Conservation (phyloP, 257 asterid species). For the Penstemon newberryi region DNA sequence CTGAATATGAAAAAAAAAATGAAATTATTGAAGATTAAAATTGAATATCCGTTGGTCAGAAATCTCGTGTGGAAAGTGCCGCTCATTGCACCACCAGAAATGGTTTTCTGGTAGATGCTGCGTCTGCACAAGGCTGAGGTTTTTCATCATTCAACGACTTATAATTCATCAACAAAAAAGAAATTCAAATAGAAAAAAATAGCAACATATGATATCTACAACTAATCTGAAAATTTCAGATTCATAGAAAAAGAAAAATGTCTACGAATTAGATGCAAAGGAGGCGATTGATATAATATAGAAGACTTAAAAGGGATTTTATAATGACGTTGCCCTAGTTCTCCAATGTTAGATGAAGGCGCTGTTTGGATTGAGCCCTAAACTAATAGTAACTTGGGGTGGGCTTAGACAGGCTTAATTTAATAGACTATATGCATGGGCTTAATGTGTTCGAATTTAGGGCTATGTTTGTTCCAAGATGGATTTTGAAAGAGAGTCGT, state of each 20-base stretch:
- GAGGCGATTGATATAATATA: background rate
- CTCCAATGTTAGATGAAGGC: background rate
- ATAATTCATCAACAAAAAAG: background rate
- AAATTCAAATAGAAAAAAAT: background rate
- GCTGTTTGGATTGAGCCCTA: background rate
- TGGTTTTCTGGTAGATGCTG: slow-evolving; percentile 34
- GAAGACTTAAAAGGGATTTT: background rate
- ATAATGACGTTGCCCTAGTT: slow-evolving; percentile 19
- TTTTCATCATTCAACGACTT: slow-evolving; percentile 39
- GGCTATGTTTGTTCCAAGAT: no score
- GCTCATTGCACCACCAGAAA: slow-evolving; percentile 48
- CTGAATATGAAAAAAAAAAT: background rate
- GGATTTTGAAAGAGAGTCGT: no score
- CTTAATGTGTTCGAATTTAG: no score
- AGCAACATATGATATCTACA: background rate
- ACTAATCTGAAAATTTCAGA: background rate
- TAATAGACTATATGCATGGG: no score
- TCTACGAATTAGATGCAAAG: background rate
- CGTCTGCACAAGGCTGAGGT: slow-evolving; percentile 48
- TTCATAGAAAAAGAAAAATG: background rate
- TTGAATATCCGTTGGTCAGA: slow-evolving; percentile 30
- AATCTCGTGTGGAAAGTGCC: slow-evolving; percentile 69
- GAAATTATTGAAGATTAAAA: background rate
- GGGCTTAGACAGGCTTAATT: no score
- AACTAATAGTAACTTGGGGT: no score